These are phyloP conservation scores for Sclerotinia glacialis DNA, from an alignment of 2,329 filamentous ascomycete genomes.

Conservation along the genomic window DNA sequence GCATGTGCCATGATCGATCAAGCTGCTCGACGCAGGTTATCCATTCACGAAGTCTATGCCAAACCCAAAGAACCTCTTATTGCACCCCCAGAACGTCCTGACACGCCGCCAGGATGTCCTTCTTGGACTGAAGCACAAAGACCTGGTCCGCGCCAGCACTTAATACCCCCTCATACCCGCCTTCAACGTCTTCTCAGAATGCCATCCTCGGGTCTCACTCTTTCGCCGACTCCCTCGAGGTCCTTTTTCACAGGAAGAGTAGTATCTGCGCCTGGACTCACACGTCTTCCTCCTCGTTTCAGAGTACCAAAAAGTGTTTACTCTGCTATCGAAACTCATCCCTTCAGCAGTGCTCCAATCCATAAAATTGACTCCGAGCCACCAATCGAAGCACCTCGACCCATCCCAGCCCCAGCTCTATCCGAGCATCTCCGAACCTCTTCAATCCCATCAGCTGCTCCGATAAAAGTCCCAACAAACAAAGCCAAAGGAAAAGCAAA, in stretches of 20 bases:
- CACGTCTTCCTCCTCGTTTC: constrained; percentile 28
- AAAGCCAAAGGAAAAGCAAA: constrained; percentile 10
- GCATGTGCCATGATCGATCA: constrained; percentile 33
- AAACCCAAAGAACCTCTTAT: constrained; percentile 36
- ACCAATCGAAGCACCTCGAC: constrained; percentile 12
- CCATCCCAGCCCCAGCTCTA: not conserved
- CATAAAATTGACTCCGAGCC: constrained; percentile 22
- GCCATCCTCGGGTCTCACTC: constrained; percentile 21
- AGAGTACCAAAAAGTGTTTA: constrained; percentile 38
- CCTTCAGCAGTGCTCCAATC: constrained; percentile 33
- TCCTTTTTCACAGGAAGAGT: constrained; percentile 12
- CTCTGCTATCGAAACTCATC: constrained; percentile 36
- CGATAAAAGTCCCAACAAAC: not conserved
- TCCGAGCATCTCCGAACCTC: constrained; percentile 9
- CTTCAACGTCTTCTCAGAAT: constrained; percentile 32
- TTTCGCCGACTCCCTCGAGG: constrained; percentile 20
- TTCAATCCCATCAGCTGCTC: not conserved
- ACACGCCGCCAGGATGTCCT: constrained; percentile 39
- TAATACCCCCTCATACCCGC: constrained; percentile 21
- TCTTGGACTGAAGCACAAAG: constrained; percentile 39
- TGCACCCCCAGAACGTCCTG: constrained; percentile 34
- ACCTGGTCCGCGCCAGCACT: constrained; percentile 14
- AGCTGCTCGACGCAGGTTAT: constrained; percentile 24
- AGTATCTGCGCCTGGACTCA: constrained; percentile 14
- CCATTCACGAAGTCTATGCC: constrained; percentile 37